A percentile compares a stretch with the other conserved stretches of the same genome.
Evolutionary conservation across 305 asterid species (phyloP).

Genomic region (Fraxinus baroniana): DNA sequence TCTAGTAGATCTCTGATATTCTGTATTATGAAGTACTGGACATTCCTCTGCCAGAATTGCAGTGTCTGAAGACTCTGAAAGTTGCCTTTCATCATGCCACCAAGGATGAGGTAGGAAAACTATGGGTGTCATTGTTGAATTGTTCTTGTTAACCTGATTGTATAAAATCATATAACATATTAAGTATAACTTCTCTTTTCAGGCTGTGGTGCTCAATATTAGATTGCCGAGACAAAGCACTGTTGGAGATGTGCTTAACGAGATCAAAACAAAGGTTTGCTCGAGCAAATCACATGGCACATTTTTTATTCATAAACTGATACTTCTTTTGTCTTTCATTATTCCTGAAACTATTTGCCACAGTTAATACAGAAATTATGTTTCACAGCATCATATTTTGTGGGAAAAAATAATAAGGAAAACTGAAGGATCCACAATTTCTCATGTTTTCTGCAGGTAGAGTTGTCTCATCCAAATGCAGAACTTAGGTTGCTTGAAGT

Average conservation of each 20-base stretch:
- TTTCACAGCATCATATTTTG: no score
- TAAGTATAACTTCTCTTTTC: slow-evolving; percentile 26
- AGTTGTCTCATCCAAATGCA: slow-evolving; percentile 88
- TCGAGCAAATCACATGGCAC: slow-evolving; percentile 7
- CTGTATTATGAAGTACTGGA: slow-evolving; percentile 92
- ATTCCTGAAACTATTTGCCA: neutral
- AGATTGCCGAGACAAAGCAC: slow-evolving; percentile 91
- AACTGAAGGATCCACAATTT: slow-evolving; percentile 3
- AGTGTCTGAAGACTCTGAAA: slow-evolving; percentile 87
- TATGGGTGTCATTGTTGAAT: neutral
- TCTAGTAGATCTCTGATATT: slow-evolving; percentile 72
- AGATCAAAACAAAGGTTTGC: slow-evolving; percentile 84
- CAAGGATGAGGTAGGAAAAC: slow-evolving; percentile 71
- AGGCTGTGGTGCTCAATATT: slow-evolving; percentile 79
- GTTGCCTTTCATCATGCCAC: slow-evolving; percentile 90
- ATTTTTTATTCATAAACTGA: neutral
- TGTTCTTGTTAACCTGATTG: neutral
- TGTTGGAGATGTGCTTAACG: slow-evolving; percentile 90
- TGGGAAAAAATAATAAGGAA: neutral
- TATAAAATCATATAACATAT: slow-evolving; percentile 5
- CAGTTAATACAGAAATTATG: neutral
- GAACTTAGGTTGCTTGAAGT: slow-evolving; percentile 98
- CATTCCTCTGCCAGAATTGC: slow-evolving; percentile 94
- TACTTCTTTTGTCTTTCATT: neutral
- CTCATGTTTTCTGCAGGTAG: slow-evolving; percentile 58